Base-by-base conservation (phyloP, 2,329 filamentous ascomycete genomes). In the Alternaria atra region DNA sequence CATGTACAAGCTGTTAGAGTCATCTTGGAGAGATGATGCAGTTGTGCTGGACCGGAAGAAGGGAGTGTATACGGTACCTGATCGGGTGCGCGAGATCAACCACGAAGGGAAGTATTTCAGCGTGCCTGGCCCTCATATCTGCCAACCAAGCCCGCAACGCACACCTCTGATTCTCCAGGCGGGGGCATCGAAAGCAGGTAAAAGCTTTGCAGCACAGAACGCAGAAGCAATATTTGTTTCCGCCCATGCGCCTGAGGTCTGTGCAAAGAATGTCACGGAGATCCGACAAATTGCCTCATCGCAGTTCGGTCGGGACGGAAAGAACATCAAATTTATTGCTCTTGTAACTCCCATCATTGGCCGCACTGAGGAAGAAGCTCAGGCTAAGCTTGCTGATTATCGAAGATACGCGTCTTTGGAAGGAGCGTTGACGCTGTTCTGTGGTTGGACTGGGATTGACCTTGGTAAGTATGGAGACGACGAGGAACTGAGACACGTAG, bases 391-490 rank as follows among this genome's bases (percentile, higher is more conserved):
- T 52, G 78, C 82, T 0, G 87, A 91, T 5, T 88, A 87, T 61
- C 81, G 84, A 9, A 83, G 84, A 56, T 87, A 91, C 69, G 90
- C 88, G 0, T 85, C 85, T 2, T 81, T 85, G 42, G 90, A 90
- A 65, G 90, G 90, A 2, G 90, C 89, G 0, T 73, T 92, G 58
- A 88, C 90, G 1, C 76, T 92, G 17, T 93, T 92, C 68, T 89
- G 89, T 20, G 90, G 90, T 1, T 93, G 90, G 90, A 92, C 90
- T 0, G 90, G 88, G 0, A 88, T 90, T 47, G 86, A 91, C 71
- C 77, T 90, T 25, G 80, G 83, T 6, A 79, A 83, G 43, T 90
- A 89, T 65, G 84, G 79, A 0, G 87, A 90, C 27, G 87, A 90
- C 42, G 84, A 90, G 69, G 88, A 90, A 72, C 77, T 90, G 52